These are phyloP conservation scores for Saprolegnia diclina DNA, from an alignment of 352 stramenopile species.

Conservation along the genomic window DNA sequence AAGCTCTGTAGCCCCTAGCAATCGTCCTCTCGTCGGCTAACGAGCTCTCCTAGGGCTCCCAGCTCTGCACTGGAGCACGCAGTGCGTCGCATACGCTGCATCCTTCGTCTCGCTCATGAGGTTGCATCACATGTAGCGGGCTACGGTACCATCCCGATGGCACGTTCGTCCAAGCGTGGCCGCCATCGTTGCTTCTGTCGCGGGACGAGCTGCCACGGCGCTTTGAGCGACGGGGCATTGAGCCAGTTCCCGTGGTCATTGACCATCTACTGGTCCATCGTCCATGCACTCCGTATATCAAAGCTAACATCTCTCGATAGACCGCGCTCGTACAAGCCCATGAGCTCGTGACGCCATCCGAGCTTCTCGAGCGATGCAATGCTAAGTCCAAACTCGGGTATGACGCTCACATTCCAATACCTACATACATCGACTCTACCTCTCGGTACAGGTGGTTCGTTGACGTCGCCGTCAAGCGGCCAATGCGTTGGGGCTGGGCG, in stretches of 20 bases:
- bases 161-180: not conserved
- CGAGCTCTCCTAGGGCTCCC: slow-evolving; percentile 12
- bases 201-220: not conserved
- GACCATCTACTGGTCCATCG: slow-evolving; percentile 11
- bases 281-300: no score
- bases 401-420: no score
- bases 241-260: slow-evolving; percentile 18
- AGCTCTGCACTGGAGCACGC: slow-evolving; percentile 15
- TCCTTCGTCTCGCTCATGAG: not conserved
- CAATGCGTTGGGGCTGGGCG: slow-evolving; percentile 13
- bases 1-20: slow-evolving; percentile 13
- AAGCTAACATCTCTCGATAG: not conserved
- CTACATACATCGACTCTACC: no score
- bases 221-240: slow-evolving; percentile 15
- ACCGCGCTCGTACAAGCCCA: not conserved
- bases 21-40: not conserved
- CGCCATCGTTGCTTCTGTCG: slow-evolving; percentile 7
- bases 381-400: not conserved
- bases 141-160: not conserved
- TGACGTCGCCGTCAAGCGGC: not conserved
- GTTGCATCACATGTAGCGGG: slow-evolving; percentile 11
- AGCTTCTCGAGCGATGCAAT: not conserved
- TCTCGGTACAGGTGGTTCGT: slow-evolving; percentile 15
- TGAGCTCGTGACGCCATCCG: not conserved
- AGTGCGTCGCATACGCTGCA: not conserved